Conservation (phyloP, 768 basidiomycete species). For the Suillus luteus region DNA sequence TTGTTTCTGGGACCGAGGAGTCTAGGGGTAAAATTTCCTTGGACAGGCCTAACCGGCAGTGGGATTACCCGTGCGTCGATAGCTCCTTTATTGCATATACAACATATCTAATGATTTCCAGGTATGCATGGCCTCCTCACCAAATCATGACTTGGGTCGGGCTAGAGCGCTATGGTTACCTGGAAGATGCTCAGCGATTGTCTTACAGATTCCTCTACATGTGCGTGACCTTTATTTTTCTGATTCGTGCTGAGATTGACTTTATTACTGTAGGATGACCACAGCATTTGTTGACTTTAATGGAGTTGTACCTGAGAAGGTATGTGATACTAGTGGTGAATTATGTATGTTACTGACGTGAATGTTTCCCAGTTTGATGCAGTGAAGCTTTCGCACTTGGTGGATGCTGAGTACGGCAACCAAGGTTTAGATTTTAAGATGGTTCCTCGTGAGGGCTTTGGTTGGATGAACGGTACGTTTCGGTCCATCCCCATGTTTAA, state of each 20-base stretch:
- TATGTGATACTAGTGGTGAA: conserved; percentile 27
- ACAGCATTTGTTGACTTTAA: conserved; percentile 96
- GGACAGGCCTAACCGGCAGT: conserved; percentile 96
- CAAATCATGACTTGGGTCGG: conserved; percentile 99
- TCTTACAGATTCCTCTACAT: conserved; percentile 99
- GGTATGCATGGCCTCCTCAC: conserved; percentile 91
- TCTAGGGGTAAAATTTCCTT: conserved; percentile 94
- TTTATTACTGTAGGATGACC: conserved; percentile 67
- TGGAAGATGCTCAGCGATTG: conserved; percentile 89
- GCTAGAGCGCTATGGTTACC: conserved; percentile 92
- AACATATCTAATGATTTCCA: conserved; percentile 27
- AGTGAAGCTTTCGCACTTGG: conserved; percentile 91
- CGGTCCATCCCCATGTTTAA: not conserved
- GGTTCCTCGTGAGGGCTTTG: conserved; percentile 96
- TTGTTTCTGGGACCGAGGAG: conserved; percentile 96
- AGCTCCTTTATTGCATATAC: conserved; percentile 13
- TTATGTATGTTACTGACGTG: conserved; percentile 4
- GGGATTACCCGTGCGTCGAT: conserved; percentile 88
- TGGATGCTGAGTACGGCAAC: conserved; percentile 96
- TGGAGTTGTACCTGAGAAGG: conserved; percentile 97
- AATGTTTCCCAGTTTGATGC: conserved; percentile 74
- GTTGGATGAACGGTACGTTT: conserved; percentile 92
- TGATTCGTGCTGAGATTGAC: conserved; percentile 8
- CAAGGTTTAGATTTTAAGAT: conserved; percentile 98
- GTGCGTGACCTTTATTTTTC: conserved; percentile 40